Conservation (phyloP, 176 grass and related monocot genomes). For the Pontederia paniculata region DNA sequence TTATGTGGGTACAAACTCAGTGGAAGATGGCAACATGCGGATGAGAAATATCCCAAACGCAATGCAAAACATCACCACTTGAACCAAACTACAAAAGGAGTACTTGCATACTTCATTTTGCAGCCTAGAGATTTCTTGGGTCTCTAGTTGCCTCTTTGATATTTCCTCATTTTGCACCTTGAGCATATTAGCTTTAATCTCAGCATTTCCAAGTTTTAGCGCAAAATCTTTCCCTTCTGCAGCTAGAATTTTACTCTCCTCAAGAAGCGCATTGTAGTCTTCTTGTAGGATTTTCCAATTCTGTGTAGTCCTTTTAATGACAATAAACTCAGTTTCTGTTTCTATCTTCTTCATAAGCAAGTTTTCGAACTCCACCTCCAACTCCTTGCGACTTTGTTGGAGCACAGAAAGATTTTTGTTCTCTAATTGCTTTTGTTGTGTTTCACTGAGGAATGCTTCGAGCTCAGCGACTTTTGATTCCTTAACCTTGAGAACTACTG, state of each 20-base stretch:
- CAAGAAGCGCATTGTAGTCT: slow-evolving; percentile 35
- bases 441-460: slow-evolving; percentile 3
- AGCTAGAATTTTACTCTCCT: slow-evolving; percentile 35
- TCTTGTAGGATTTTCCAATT: slow-evolving; percentile 14
- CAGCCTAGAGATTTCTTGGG: slow-evolving; percentile 38
- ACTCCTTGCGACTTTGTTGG: slow-evolving; percentile 1
- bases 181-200: slow-evolving; percentile 28
- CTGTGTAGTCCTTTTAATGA: slow-evolving; percentile 39
- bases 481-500: slow-evolving; percentile 28
- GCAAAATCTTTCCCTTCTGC: slow-evolving; percentile 31
- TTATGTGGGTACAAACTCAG: slow-evolving; percentile 61
- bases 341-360: slow-evolving; percentile 50
- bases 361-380: slow-evolving; percentile 37
- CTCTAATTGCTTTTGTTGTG: not conserved
- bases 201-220: slow-evolving; percentile 23
- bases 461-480: slow-evolving; percentile 34
- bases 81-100: slow-evolving; percentile 43
- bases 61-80: slow-evolving; percentile 45
- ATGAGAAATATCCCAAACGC: slow-evolving; percentile 38
- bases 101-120: slow-evolving; percentile 38
- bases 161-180: slow-evolving; percentile 41
- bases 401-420: not conserved
- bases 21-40: slow-evolving; percentile 26
- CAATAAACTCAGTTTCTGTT: slow-evolving; percentile 40
- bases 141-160: slow-evolving; percentile 21